phyloP scores from a whole-genome alignment of 331 rosid genomes.

The Quercus phellos region DNA sequence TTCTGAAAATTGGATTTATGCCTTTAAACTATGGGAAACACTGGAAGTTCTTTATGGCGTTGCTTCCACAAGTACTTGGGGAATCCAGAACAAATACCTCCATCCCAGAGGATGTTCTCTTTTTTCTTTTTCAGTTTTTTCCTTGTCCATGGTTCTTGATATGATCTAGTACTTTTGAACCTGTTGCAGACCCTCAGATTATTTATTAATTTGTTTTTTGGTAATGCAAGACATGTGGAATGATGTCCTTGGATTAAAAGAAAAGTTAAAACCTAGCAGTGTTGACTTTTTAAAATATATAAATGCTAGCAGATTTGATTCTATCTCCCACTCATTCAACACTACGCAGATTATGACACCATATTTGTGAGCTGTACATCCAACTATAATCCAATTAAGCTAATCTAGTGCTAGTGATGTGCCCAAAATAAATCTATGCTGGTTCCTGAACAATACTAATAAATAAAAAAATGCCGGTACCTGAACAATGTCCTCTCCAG shows the following conservation, averaged over 20 bases:
- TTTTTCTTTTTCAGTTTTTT: not conserved
- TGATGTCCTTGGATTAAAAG: too few species aligned
- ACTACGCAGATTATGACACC: not conserved
- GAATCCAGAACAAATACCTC: not conserved
- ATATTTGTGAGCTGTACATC: not conserved
- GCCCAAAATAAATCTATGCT: not conserved
- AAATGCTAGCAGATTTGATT: not conserved
- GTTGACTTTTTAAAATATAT: too few species aligned
- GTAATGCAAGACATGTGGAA: too few species aligned
- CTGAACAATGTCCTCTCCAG: conserved; percentile 92
- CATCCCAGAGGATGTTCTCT: not conserved
- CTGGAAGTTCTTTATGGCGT: not conserved
- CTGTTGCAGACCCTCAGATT: too few species aligned
- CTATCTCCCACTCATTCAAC: not conserved
- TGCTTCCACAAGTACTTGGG: not conserved
- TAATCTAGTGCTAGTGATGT: not conserved
- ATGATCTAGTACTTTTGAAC: not conserved
- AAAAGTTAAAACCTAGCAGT: too few species aligned
- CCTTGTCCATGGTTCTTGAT: not conserved
- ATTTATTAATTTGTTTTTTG: too few species aligned
- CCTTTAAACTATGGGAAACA: not conserved
- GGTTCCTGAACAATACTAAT: conserved; percentile 69
- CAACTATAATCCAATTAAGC: not conserved
- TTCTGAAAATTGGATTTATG: not conserved
- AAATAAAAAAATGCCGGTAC: conserved; percentile 28